Evolutionary conservation across 495 filamentous ascomycete genomes (phyloP), one percentile per base, ranked within the genome.

Genomic region (Penicillium maclennaniae): DNA sequence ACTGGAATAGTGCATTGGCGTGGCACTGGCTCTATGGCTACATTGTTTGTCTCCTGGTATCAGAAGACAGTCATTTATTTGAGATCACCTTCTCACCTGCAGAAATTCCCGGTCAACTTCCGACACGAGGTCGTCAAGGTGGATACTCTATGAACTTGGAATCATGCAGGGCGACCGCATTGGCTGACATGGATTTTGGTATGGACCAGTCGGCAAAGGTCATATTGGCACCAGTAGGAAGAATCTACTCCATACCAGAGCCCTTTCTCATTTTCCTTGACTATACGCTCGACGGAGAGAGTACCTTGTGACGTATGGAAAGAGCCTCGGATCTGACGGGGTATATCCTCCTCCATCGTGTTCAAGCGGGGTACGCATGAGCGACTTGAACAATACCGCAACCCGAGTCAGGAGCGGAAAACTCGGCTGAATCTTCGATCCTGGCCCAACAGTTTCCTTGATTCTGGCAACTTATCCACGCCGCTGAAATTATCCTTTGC

Each of bases 321-420:
- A 23, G 23, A 23, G 23, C 23, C 23, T 23, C 23, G 23, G 23
- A 5, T 23, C 23, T 23, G 23, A 5, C 23, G 43, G 48, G 48
- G 44, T 51, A 40, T 15, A 56, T 51, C 43, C 34, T 25, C 46
- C 53, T 45, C 40, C 44, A 55, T 42, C 46, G 21, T 49, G 8
- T 55, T 55, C 20, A 50, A 55, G 46, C 46, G 46, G 20, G 46
- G 46, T 49, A 49, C 47, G 53, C 40, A 44, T 44, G 19, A 39
- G 43, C 34, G 39, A 12, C 50, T 52, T 38, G 42, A 23, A 45
- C 43, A 14, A 9, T 39, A 52, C 25, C 28, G 49, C 49, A 27
- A 45, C 40, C 40, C 26, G 26, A 48, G 25, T 49, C 39, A 15
- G 21, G 42, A 42, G 47, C 34, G 34, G 16, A 38, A 31, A 57